phyloP scores from a whole-genome alignment of 768 basidiomycete species.

The Xerocomellus chrysenteron region DNA sequence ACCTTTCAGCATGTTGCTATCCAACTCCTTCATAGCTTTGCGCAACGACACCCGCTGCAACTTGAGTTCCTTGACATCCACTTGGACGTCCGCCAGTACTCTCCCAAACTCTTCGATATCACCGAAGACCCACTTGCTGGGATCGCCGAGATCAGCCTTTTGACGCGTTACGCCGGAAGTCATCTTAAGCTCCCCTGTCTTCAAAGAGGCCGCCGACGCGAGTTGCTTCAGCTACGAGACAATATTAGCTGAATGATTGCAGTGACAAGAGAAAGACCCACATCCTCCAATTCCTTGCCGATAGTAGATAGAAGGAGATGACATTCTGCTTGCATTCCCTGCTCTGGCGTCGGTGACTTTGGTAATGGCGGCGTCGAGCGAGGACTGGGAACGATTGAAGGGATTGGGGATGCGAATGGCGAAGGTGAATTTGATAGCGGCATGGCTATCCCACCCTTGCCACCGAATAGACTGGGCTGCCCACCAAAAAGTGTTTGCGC shows the following conservation, averaged over 20 bases:
- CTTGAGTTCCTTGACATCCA: conserved; percentile 52
- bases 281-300: conserved; percentile 54
- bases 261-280: conserved; percentile 35
- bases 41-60: conserved; percentile 40
- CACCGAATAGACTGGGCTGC: conserved; percentile 11
- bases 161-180: conserved; percentile 38
- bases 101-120: conserved; percentile 54
- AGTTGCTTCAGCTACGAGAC: conserved; percentile 42
- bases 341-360: conserved; percentile 37
- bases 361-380: conserved; percentile 4
- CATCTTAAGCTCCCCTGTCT: conserved; percentile 37
- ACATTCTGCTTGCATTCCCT: conserved; percentile 72
- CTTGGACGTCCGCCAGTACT: conserved; percentile 36
- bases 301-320: conserved; percentile 45
- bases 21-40: conserved; percentile 52
- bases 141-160: conserved; percentile 46
- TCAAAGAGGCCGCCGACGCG: conserved; percentile 39
- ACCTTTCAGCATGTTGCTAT: conserved; percentile 71
- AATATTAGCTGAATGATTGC: neutral
- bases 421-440: neutral
- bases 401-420: conserved; percentile 1
- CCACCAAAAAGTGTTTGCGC: conserved; percentile 10
- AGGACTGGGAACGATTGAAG: neutral
- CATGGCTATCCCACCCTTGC: neutral
- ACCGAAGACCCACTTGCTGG: conserved; percentile 51